Evolutionary conservation across 768 basidiomycete species (phyloP).

Genomic region (Leccinellum luteum): DNA sequence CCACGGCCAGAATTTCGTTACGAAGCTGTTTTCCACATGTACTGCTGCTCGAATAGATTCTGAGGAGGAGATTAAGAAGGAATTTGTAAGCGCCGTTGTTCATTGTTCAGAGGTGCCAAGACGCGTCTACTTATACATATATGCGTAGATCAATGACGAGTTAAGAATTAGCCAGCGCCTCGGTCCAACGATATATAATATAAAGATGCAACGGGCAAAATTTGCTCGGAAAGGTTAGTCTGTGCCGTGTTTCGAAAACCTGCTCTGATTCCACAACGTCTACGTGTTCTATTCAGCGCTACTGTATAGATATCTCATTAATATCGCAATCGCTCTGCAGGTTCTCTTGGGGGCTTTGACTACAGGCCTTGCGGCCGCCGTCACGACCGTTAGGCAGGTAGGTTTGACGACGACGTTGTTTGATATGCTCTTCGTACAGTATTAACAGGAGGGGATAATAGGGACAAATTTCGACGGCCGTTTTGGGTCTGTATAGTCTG

Average conservation of each 20-base stretch:
- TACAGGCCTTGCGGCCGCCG: constrained; percentile 56
- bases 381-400: constrained; percentile 41
- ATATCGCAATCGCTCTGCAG: constrained; percentile 58
- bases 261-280: constrained; percentile 7
- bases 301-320: constrained; percentile 33
- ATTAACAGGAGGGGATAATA: not conserved
- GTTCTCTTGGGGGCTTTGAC: constrained; percentile 65
- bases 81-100: constrained; percentile 9
- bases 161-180: constrained; percentile 51
- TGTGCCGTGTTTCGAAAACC: not conserved
- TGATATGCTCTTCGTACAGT: not conserved
- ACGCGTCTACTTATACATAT: not conserved
- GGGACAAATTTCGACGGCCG: constrained; percentile 37
- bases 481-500: constrained; percentile 34
- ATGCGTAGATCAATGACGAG: not conserved
- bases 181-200: constrained; percentile 48
- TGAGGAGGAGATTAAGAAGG: no score
- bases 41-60: no score
- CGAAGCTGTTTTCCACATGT: no score
- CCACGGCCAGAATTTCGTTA: no score
- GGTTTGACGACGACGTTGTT: constrained; percentile 5
- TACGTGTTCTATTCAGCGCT: not conserved
- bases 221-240: constrained; percentile 44
- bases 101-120: not conserved
- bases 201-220: constrained; percentile 44